These are phyloP conservation scores for Murraya koenigii DNA, from an alignment of 345 rosid species.

Conservation along the genomic window DNA sequence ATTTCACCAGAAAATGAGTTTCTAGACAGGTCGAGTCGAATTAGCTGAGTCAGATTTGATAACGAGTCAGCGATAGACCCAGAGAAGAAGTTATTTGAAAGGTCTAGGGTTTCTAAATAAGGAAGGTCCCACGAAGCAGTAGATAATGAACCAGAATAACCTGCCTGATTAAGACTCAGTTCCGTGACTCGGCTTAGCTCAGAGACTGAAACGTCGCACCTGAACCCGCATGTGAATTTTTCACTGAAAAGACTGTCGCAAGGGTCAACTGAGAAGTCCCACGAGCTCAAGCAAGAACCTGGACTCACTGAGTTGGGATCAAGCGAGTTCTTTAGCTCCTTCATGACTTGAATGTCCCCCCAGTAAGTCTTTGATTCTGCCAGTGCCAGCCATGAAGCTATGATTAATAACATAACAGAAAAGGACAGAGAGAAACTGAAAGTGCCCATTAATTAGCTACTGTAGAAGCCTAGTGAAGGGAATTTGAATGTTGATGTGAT, in stretches of 20 bases:
- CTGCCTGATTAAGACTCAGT: constrained; percentile 69
- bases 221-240: constrained; percentile 82
- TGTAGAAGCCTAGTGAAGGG: background rate
- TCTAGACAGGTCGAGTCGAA: constrained; percentile 53
- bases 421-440: constrained; percentile 22
- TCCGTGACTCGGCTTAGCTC: constrained; percentile 65
- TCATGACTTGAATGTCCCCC: constrained; percentile 52
- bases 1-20: constrained; percentile 68
- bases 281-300: constrained; percentile 78
- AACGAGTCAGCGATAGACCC: constrained; percentile 56
- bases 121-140: constrained; percentile 59
- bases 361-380: constrained; percentile 53
- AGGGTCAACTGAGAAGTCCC: constrained; percentile 86
- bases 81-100: constrained; percentile 61
- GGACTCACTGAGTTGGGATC: constrained; percentile 48
- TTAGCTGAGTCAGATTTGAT: constrained; percentile 51
- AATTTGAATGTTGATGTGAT: background rate
- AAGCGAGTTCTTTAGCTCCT: constrained; percentile 46
- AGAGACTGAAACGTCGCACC: constrained; percentile 57
- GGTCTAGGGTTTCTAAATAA: constrained; percentile 57
- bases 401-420: constrained; percentile 21
- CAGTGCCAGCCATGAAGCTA: constrained; percentile 10
- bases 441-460: constrained; percentile 21
- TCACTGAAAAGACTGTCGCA: constrained; percentile 75
- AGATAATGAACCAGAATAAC: constrained; percentile 61